These are phyloP conservation scores for Silene coronaria DNA, from an alignment of 179 eudicot genomes.

Conservation along the genomic window DNA sequence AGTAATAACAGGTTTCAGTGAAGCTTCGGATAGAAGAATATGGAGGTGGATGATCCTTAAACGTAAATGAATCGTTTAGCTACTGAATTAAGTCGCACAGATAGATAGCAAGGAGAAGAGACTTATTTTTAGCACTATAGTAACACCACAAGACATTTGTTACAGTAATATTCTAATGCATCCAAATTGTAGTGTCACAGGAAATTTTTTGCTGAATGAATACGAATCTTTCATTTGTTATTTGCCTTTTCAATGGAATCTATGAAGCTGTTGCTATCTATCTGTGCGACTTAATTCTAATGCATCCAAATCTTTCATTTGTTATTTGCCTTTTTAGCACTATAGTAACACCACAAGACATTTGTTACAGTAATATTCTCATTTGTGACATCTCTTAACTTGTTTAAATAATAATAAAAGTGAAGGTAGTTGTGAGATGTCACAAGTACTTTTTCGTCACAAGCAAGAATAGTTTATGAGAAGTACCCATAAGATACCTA, in stretches of 20 bases:
- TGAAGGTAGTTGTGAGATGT: too few species aligned
- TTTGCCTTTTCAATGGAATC: neutral
- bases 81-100: slow-evolving; percentile 12
- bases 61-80: slow-evolving; percentile 16
- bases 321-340: neutral
- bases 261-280: neutral
- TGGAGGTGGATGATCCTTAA: slow-evolving; percentile 2
- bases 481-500: neutral
- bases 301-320: too few species aligned
- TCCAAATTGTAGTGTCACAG: neutral
- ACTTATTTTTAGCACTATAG: neutral
- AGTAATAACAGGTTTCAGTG: slow-evolving; percentile 9
- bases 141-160: neutral
- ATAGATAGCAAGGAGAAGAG: neutral
- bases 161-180: slow-evolving; percentile 3
- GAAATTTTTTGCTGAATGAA: neutral
- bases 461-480: too few species aligned
- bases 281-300: too few species aligned
- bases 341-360: neutral
- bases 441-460: too few species aligned
- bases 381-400: too few species aligned
- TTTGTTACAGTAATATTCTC: slow-evolving; percentile 9
- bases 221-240: neutral
- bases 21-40: slow-evolving; percentile 8
- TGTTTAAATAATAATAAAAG: too few species aligned